A percentile compares a stretch with the other conserved stretches of the same genome.
These are phyloP conservation scores for Syncephalastrum racemosum DNA, from an alignment of 371 early-diverging fungal species.

Conservation along the genomic window DNA sequence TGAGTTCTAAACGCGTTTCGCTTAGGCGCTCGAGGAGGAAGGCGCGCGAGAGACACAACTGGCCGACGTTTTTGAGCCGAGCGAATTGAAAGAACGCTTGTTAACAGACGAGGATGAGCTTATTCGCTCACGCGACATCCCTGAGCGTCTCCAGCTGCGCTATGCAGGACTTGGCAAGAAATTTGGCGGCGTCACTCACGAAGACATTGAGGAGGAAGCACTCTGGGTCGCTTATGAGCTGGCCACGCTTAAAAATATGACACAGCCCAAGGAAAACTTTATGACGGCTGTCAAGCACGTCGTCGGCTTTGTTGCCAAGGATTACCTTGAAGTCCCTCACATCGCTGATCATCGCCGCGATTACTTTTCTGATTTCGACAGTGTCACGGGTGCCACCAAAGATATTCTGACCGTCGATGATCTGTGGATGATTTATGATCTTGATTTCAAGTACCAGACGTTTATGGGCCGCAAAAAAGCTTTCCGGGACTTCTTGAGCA, in stretches of 20 bases:
- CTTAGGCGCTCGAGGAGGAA: slow-evolving; percentile 18
- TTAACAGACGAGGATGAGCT: slow-evolving; percentile 91
- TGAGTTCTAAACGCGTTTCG: background rate
- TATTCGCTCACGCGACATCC: slow-evolving; percentile 86
- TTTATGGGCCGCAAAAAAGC: slow-evolving; percentile 59
- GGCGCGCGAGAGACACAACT: slow-evolving; percentile 58
- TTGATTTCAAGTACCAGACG: slow-evolving; percentile 76
- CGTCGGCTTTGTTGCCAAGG: slow-evolving; percentile 70
- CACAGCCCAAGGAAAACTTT: slow-evolving; percentile 31
- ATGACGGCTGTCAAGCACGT: slow-evolving; percentile 44
- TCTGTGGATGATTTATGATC: slow-evolving; percentile 89
- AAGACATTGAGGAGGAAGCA: slow-evolving; percentile 63
- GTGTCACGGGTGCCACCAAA: slow-evolving; percentile 32
- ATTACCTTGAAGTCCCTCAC: slow-evolving; percentile 90
- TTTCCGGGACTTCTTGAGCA: slow-evolving; percentile 43
- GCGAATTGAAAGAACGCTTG: slow-evolving; percentile 84
- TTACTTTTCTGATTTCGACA: slow-evolving; percentile 61
- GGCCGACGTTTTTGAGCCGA: slow-evolving; percentile 88
- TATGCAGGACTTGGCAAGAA: slow-evolving; percentile 47
- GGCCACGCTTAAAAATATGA: slow-evolving; percentile 22
- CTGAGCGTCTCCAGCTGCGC: slow-evolving; percentile 89
- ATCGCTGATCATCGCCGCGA: slow-evolving; percentile 88
- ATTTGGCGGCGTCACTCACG: slow-evolving; percentile 39
- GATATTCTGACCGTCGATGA: slow-evolving; percentile 69
- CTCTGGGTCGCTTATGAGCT: slow-evolving; percentile 57